phyloP scores from a whole-genome alignment of 257 asterid species.

The Nicotiana obtusifolia region DNA sequence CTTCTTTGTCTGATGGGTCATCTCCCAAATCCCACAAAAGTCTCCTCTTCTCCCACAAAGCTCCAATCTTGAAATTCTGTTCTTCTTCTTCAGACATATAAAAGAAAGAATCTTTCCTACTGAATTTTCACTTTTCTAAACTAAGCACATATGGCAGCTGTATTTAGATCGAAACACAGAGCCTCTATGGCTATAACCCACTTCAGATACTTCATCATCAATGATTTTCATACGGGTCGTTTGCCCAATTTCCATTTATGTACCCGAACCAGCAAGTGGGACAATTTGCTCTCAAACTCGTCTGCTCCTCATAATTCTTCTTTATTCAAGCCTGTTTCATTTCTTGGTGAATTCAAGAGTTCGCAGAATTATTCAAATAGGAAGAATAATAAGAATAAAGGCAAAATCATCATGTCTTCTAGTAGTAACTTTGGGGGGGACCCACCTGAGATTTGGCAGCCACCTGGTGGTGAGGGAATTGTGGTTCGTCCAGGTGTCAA shows the following conservation, averaged over 20 bases:
- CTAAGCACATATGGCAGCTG: slow-evolving; percentile 62
- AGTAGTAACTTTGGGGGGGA: slow-evolving; percentile 76
- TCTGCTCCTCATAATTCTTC: slow-evolving; percentile 31
- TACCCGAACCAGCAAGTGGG: slow-evolving; percentile 37
- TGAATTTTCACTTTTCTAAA: background rate
- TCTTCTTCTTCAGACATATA: slow-evolving; percentile 1
- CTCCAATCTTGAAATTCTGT: slow-evolving; percentile 5
- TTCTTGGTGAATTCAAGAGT: slow-evolving; percentile 38
- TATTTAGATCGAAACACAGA: slow-evolving; percentile 65
- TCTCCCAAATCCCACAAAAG: background rate
- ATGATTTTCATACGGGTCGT: slow-evolving; percentile 57
- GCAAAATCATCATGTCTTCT: slow-evolving; percentile 25
- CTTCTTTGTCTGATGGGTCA: background rate
- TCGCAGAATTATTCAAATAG: slow-evolving; percentile 19
- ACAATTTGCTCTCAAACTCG: slow-evolving; percentile 33
- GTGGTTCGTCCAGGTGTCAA: slow-evolving; percentile 71
- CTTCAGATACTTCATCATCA: slow-evolving; percentile 62
- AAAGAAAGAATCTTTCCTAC: slow-evolving; percentile 6
- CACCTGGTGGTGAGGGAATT: slow-evolving; percentile 69
- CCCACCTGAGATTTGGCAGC: slow-evolving; percentile 99
- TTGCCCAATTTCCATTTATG: slow-evolving; percentile 32
- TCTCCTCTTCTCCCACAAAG: background rate
- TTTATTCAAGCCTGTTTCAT: slow-evolving; percentile 47
- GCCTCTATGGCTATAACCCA: slow-evolving; percentile 65
- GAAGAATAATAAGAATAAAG: slow-evolving; percentile 17